Evolutionary conservation across 2,329 filamentous ascomycete genomes (phyloP), one percentile per base, ranked within the genome.

Genomic region (Colletotrichum shisoi): DNA sequence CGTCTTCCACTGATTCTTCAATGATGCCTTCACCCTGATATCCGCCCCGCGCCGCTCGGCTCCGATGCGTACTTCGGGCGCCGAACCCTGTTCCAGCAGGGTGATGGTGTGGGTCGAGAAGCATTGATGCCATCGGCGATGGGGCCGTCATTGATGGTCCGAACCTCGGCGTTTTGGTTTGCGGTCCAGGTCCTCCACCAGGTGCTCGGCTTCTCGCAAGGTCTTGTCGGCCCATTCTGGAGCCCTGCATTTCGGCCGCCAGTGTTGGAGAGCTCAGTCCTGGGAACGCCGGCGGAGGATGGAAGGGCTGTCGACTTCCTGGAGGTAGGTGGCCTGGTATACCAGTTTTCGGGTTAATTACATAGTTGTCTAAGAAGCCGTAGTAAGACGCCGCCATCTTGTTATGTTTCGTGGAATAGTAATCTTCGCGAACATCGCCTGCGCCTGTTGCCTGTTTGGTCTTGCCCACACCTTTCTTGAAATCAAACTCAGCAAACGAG

Each of bases 321-420:
- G 84, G 85, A 15, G 85, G 85, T 42, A 89, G 79, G 61, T 87
- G 83, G 21, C 87, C 86, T 7, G 86, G 85, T 21, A 89, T 84
- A 1, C 88, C 89, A 7, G 86, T 87, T 76, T 88, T 89, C 3
- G 89, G 88, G 72, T 92, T 92, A 56, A 89, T 87, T 15, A 90
- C 87, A 73, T 99, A 99, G 72, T 96, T 94, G 74, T 97, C 93
- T 67, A 97, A 82, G 76, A 99, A 99, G 2, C 94, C 93, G 73
- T 95, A 94, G 76, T 97, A 95, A 0, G 94, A 98, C 17, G 93
- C 92, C n/a, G 95, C 90, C 92, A 99, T 97, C 80, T 99, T 99
- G 70, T 94, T 92, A 74, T 99, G 94, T 75, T 97, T 97, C 11
- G 93, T 93, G 24, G 92, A 89, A 75, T 95, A 98, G 76, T 98